Evolutionary conservation across 768 basidiomycete genomes (phyloP).

Genomic region (Lanmaoa pseudosensibilis): DNA sequence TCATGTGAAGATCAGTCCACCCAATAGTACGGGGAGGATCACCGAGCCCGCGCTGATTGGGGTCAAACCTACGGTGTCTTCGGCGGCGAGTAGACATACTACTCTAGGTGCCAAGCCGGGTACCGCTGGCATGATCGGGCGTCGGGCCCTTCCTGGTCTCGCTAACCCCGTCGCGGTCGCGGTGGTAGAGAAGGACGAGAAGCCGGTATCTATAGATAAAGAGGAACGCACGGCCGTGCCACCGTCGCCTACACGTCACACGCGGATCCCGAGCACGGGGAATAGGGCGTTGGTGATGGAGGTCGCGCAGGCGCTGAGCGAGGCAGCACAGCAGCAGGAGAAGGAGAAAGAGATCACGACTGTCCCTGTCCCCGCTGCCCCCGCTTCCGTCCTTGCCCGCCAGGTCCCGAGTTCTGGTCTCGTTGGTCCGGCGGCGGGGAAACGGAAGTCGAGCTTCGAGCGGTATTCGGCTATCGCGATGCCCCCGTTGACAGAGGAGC

Average conservation of each 20-base stretch:
- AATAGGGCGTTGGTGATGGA: slow-evolving; percentile 77
- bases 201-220: slow-evolving; percentile 18
- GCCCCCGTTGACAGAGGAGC: slow-evolving; percentile 69
- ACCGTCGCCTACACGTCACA: slow-evolving; percentile 42
- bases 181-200: slow-evolving; percentile 7
- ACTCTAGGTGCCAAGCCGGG: slow-evolving; percentile 13
- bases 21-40: slow-evolving; percentile 18
- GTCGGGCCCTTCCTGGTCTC: slow-evolving; percentile 46
- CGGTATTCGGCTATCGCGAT: slow-evolving; percentile 61
- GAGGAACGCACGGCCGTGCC: slow-evolving; percentile 15
- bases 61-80: slow-evolving; percentile 22
- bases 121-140: slow-evolving; percentile 34
- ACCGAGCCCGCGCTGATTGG: slow-evolving; percentile 34
- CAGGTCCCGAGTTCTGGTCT: slow-evolving; percentile 16
- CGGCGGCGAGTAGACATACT: background rate
- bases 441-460: slow-evolving; percentile 66
- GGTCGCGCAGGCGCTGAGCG: slow-evolving; percentile 61
- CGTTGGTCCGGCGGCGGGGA: slow-evolving; percentile 42
- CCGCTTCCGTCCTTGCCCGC: slow-evolving; percentile 2
- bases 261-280: slow-evolving; percentile 67
- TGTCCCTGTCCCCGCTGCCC: background rate
- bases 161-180: slow-evolving; percentile 9
- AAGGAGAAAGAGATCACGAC: background rate
- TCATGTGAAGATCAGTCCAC: slow-evolving; percentile 6
- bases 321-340: slow-evolving; percentile 28